A percentile compares a stretch with the other conserved stretches of the same genome.
phyloP scores from a whole-genome alignment of 352 stramenopile genomes.

The Thalassiosira mediterranea region DNA sequence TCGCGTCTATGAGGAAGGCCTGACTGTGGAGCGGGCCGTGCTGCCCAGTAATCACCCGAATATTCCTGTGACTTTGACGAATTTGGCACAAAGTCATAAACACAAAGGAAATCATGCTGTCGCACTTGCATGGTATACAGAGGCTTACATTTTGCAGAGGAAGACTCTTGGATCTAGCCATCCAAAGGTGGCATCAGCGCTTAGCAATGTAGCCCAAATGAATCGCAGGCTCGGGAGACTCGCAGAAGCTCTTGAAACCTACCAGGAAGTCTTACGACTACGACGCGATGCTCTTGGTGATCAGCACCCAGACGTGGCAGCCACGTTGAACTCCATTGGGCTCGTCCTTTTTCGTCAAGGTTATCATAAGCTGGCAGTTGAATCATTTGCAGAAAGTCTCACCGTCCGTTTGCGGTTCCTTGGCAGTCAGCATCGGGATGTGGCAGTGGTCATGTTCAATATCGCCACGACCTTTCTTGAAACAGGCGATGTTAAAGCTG shows the following conservation, averaged over 20 bases:
- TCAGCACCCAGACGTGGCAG: conserved; percentile 55
- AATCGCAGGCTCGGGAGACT: conserved; percentile 55
- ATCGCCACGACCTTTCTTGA: conserved; percentile 67
- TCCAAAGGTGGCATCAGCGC: conserved; percentile 50
- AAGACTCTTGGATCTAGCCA: conserved; percentile 41
- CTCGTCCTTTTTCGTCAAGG: conserved; percentile 55
- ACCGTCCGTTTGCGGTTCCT: conserved; percentile 48
- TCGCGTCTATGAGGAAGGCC: conserved; percentile 53
- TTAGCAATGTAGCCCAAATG: conserved; percentile 63
- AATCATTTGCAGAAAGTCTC: conserved; percentile 57
- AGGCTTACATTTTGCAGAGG: conserved; percentile 53
- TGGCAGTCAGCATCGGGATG: conserved; percentile 51
- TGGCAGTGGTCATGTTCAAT: conserved; percentile 66
- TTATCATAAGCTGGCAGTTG: conserved; percentile 35
- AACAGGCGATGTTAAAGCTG: conserved; percentile 53
- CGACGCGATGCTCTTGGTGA: conserved; percentile 47
- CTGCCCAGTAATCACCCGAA: conserved; percentile 60
- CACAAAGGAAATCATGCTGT: conserved; percentile 40
- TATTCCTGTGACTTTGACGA: conserved; percentile 68
- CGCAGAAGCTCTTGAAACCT: conserved; percentile 32
- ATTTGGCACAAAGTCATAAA: conserved; percentile 65
- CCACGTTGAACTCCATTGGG: conserved; percentile 60
- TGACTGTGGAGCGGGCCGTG: conserved; percentile 56
- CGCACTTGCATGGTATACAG: conserved; percentile 41
- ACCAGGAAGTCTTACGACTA: conserved; percentile 60